Evolutionary conservation across 495 filamentous ascomycete species (phyloP).

Genomic region (Penicillium daleae): DNA sequence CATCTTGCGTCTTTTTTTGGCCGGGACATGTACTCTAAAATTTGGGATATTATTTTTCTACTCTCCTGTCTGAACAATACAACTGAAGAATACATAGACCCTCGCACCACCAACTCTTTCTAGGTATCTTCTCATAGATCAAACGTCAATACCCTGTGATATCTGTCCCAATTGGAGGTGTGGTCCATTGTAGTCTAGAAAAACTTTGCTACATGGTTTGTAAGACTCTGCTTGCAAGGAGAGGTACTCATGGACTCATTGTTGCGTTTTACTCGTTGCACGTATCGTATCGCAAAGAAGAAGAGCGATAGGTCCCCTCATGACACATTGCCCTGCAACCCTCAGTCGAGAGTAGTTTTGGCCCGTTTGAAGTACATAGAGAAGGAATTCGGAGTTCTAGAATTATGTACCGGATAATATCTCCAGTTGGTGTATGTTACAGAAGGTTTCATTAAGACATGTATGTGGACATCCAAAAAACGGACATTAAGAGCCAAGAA

Average conservation of each 20-base stretch:
- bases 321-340: too few species aligned
- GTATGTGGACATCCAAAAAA: neutral
- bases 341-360: too few species aligned
- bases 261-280: neutral
- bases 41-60: conserved; percentile 30
- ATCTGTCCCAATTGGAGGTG: too few species aligned
- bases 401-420: neutral
- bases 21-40: conserved; percentile 35
- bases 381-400: neutral
- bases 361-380: neutral
- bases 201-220: neutral
- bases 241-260: neutral
- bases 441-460: neutral
- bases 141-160: neutral
- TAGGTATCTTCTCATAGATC: neutral
- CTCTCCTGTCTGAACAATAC: conserved; percentile 41
- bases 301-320: too few species aligned
- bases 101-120: neutral
- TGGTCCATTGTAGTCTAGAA: neutral
- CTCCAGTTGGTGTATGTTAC: neutral
- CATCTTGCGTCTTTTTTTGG: conserved; percentile 21
- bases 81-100: conserved; percentile 12
- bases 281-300: neutral
- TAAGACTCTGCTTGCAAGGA: neutral
- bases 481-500: neutral